Percentiles rank a stretch among this genome's conserved stretches.
Conservation (phyloP, 2,329 filamentous ascomycete species). For the Apiospora marii region DNA sequence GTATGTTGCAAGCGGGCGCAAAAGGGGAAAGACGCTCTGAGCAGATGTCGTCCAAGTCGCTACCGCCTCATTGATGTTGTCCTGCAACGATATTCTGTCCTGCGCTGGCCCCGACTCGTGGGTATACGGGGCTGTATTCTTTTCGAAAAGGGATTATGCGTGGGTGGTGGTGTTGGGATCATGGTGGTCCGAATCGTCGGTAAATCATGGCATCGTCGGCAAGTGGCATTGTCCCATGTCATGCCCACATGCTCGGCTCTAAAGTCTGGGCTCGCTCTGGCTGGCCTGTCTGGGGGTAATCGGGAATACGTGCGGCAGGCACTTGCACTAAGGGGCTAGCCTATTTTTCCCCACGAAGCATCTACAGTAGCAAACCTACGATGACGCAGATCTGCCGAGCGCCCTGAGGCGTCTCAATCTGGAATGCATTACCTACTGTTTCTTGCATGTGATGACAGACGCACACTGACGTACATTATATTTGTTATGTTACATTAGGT, state of each 20-base stretch:
- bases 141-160: background rate
- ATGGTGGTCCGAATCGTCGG: conserved; percentile 3
- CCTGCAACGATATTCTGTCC: background rate
- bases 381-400: background rate
- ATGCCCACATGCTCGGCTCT: conserved; percentile 9
- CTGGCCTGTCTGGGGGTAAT: background rate
- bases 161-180: background rate
- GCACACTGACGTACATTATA: background rate
- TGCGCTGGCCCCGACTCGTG: conserved; percentile 6
- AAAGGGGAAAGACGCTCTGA: conserved; percentile 14
- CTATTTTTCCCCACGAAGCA: conserved; percentile 3
- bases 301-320: background rate
- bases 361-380: background rate
- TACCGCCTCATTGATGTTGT: conserved; percentile 17
- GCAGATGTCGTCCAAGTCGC: background rate
- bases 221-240: conserved; percentile 21
- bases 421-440: background rate
- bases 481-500: background rate
- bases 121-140: background rate
- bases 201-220: conserved; percentile 13
- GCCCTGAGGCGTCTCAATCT: background rate
- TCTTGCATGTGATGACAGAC: background rate
- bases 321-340: background rate
- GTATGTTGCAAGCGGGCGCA: background rate
- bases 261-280: background rate